These are phyloP conservation scores for Trametes pubescens DNA, from an alignment of 1,284 basidiomycete species.

Conservation along the genomic window DNA sequence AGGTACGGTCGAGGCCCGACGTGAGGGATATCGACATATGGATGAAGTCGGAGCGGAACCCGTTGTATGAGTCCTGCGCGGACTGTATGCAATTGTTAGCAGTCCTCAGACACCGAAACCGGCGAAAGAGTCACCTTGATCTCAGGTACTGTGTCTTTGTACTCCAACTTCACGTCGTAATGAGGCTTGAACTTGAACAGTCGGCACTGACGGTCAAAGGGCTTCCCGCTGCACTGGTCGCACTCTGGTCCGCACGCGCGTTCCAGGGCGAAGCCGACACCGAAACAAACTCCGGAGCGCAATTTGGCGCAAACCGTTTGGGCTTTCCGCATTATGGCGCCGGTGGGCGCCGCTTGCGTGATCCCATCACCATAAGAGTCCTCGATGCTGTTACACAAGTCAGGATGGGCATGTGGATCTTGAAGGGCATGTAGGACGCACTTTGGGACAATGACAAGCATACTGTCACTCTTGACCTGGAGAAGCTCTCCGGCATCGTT, in stretches of 20 bases:
- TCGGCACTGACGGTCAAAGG: constrained; percentile 84
- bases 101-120: background rate
- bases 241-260: constrained; percentile 87
- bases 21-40: constrained; percentile 92
- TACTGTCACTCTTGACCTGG: constrained; percentile 85
- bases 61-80: constrained; percentile 81
- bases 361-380: constrained; percentile 38
- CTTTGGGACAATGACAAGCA: constrained; percentile 88
- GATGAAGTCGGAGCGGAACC: constrained; percentile 94
- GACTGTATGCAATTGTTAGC: constrained; percentile 44
- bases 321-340: constrained; percentile 47
- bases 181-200: constrained; percentile 87
- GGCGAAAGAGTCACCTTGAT: constrained; percentile 55
- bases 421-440: constrained; percentile 39
- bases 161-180: constrained; percentile 78
- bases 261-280: constrained; percentile 87
- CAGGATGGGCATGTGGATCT: constrained; percentile 14
- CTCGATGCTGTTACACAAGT: constrained; percentile 37
- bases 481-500: constrained; percentile 85
- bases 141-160: constrained; percentile 51
- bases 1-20: constrained; percentile 52
- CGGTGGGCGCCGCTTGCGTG: constrained; percentile 29
- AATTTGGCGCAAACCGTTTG: constrained; percentile 78
- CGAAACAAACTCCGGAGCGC: constrained; percentile 90
- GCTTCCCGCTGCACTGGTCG: constrained; percentile 62